Evolutionary conservation across 148 eudicot genomes (phyloP), one percentile per base, ranked within the genome.

Genomic region (Drosera capensis): DNA sequence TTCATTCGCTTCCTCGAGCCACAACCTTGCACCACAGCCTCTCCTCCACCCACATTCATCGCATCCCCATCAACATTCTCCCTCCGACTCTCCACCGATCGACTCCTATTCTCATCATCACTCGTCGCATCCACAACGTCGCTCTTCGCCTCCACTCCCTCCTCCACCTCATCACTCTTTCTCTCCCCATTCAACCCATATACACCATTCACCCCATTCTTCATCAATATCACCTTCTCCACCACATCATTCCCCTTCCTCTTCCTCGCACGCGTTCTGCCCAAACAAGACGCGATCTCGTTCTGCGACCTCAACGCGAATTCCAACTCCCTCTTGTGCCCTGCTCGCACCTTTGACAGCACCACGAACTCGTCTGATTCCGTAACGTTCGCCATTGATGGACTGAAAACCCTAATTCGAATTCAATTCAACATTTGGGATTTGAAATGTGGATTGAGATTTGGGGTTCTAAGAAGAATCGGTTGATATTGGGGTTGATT

Each of bases 281-380:
- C 77, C 22, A 63, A 26, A 2, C 60, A 59, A 15, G 68, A 63
- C 7, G 57, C 38, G 28, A 58, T 51, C 35, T 78, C 77, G 14
- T 65, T 60, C 40, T 75, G 93, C 2, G 90, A 61, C 50, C 66
- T 64, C 57, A 75, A 46, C 4, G 81, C 83, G 45, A 62, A 86
- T 54, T 25, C 57, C 23, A 54, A 70, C 31, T 70, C 75, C 0
- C 75, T 46, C 51, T 65, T 65, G 13, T 26, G 60, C 12, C 75
- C 71, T 12, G 43, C 12, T 34, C 75, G 48, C 2, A 70, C 64
- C 35, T 61, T 57, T 15, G 86, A 71, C 14, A 70, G 37, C 11
- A 70, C 58, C 58, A 64, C 73, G 35, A 49, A 64, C 5, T 60
- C 71, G 11, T 58, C 69, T 14, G 55, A 11, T 1, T 62, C 72